Base-by-base conservation (phyloP, 768 basidiomycete genomes). In the Boletus sensibilis region DNA sequence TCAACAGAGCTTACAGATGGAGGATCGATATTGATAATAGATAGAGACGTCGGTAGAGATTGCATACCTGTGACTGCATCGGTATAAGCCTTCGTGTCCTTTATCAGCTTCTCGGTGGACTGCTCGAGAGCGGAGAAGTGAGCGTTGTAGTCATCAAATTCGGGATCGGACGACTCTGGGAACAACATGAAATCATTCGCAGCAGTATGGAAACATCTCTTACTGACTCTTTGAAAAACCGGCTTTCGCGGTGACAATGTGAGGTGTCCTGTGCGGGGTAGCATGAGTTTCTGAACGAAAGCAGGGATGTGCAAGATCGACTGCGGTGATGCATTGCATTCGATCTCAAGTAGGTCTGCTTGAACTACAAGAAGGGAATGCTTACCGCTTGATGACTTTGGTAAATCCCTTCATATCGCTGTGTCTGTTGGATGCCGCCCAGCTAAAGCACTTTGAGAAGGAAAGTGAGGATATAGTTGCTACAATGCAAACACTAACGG, bases 151-250 rank as follows among this genome's bases (percentile, higher is more conserved):
- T 94, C 92, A 63, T 96, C 92, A 74, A 94, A 96, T 69, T 95
- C 93, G 20, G 90, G 83, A 76, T 95, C 94, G 64, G 72, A 78
- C 5, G 92, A 92, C 73, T 88, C 92, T 85, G 64, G 23, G 25
- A 55, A 31, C 55, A 31, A 44, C 11, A 33, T 52, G 51, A 56
- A 39, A 54, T 56, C 46, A 52, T 21, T 41, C 34, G 40, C 44
- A 21, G 39, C 23, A 35, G 42, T 12, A 20, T 16, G 20, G 42
- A 31, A 14, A n/a, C 16, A 61, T 45, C 20, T 53, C 18, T 41
- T 3, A 72, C 84, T 77, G 68, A 96, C 96, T 95, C 82, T 96
- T 96, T 35, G 94, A 74, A 84, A 94, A 88, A 31, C 97, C 97
- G 64, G 90, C 87, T 78, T 86, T 91, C 66, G 82, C 82, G 55